These are phyloP conservation scores for Apophysomyces sp. DNA, from an alignment of 371 early-diverging fungal species.

Conservation along the genomic window DNA sequence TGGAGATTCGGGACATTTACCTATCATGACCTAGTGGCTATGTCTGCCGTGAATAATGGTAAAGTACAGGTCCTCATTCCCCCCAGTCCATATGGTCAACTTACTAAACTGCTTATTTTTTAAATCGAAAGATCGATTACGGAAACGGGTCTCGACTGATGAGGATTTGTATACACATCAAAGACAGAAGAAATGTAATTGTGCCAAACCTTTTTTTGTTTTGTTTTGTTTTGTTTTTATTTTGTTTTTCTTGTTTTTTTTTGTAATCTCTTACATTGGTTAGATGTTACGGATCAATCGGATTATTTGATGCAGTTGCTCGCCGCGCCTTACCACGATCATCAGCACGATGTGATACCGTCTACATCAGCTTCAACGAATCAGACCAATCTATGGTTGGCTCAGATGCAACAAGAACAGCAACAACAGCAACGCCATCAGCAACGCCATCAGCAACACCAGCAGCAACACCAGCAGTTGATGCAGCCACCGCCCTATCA, in stretches of 20 bases:
- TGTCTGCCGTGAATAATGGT: neutral
- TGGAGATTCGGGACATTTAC: constrained; percentile 20
- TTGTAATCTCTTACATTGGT: neutral
- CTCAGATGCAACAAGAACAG: constrained; percentile 3
- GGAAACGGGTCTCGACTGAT: neutral
- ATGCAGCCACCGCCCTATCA: neutral
- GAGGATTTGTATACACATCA: neutral
- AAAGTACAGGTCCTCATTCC: too few species aligned
- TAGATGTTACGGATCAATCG: constrained; percentile 6
- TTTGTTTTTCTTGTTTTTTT: neutral
- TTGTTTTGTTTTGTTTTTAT: neutral
- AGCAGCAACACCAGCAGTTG: constrained; percentile 3
- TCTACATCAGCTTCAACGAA: neutral
- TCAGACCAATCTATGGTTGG: neutral
- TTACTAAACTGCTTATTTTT: neutral
- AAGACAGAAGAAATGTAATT: neutral
- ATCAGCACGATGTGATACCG: neutral
- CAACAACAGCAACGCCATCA: constrained; percentile 9
- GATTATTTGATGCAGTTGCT: constrained; percentile 11
- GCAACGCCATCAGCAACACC: constrained; percentile 10
- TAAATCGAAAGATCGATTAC: neutral
- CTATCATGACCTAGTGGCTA: neutral
- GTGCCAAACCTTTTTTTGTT: neutral
- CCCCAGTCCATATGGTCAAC: too few species aligned
- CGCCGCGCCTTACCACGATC: constrained; percentile 7